Conservation (phyloP, 2,329 filamentous ascomycete species). For the Penicillium expansum region DNA sequence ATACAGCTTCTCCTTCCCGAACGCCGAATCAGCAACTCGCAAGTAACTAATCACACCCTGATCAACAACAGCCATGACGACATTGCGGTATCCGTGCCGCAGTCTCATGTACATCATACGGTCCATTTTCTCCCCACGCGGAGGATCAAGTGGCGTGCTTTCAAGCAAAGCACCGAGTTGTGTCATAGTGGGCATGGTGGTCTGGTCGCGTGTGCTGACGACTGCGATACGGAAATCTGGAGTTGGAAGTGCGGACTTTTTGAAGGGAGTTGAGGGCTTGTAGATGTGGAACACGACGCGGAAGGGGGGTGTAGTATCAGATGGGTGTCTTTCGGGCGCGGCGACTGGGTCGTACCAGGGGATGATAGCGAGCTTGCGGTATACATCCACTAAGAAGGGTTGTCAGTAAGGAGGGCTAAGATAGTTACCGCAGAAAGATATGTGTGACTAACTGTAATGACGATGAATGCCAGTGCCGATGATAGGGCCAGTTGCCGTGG, state of each 20-base stretch:
- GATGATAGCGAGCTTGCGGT: slow-evolving; percentile 71
- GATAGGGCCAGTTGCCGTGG: slow-evolving; percentile 48
- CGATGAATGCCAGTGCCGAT: slow-evolving; percentile 54
- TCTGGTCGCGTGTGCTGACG: slow-evolving; percentile 66
- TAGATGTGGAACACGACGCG: slow-evolving; percentile 77
- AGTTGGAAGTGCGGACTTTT: slow-evolving; percentile 71
- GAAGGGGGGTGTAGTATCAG: slow-evolving; percentile 55
- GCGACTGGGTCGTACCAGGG: slow-evolving; percentile 63
- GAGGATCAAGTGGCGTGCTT: slow-evolving; percentile 68
- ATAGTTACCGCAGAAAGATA: not conserved
- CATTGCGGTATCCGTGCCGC: slow-evolving; percentile 79
- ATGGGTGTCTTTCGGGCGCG: slow-evolving; percentile 21
- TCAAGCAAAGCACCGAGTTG: slow-evolving; percentile 71
- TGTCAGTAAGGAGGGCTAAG: not conserved
- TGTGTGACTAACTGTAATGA: slow-evolving; percentile 46
- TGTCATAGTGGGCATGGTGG: slow-evolving; percentile 67
- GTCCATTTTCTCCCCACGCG: slow-evolving; percentile 47
- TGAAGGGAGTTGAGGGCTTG: slow-evolving; percentile 69
- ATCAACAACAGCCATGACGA: slow-evolving; percentile 84
- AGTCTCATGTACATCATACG: slow-evolving; percentile 68
- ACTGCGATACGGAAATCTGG: slow-evolving; percentile 87
- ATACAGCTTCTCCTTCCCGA: slow-evolving; percentile 71
- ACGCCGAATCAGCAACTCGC: slow-evolving; percentile 74
- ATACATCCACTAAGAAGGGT: slow-evolving; percentile 63
- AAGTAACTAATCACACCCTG: slow-evolving; percentile 87